Conservation (phyloP, 176 grass and related monocot species). For the Aegilops speltoides region DNA sequence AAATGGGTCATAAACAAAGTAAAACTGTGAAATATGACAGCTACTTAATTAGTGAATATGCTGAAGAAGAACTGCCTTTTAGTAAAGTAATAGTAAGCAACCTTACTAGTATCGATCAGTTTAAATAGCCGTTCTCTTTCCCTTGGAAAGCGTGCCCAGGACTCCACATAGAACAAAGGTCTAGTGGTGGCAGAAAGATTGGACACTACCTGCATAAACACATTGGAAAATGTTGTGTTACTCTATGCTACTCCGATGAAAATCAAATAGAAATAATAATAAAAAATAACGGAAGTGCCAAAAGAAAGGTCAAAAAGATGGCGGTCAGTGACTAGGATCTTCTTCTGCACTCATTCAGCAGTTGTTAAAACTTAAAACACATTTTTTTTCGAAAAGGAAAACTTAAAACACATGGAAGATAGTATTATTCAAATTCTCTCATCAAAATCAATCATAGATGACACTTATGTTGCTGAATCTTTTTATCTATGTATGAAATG, state of each 20-base stretch:
- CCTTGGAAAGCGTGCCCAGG: conserved; percentile 83
- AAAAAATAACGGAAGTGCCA: not conserved
- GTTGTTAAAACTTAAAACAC: conserved; percentile 23
- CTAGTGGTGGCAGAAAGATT: conserved; percentile 85
- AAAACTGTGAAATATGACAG: not conserved
- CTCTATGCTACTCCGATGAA: not conserved
- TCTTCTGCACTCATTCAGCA: not conserved
- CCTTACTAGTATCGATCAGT: conserved; percentile 89
- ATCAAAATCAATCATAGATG: conserved; percentile 9
- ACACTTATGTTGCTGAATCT: not conserved
- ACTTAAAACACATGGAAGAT: conserved; percentile 21
- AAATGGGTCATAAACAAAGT: not conserved
- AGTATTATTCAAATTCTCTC: conserved; percentile 10
- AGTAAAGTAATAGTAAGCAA: conserved; percentile 35
- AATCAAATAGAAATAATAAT: not conserved
- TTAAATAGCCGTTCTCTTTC: conserved; percentile 80
- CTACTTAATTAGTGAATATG: conserved; percentile 16
- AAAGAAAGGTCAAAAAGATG: not conserved
- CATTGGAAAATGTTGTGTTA: conserved; percentile 7
- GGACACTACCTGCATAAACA: conserved; percentile 71
- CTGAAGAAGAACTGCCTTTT: conserved; percentile 1
- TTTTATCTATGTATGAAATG: too few relatives aligned
- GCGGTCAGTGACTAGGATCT: not conserved
- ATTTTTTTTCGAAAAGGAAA: too few relatives aligned
- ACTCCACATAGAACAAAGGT: conserved; percentile 76